Percentiles rank a stretch among this genome's conserved stretches.
Conservation (phyloP, 306 rosid species). For the Citrullus colocynthis region DNA sequence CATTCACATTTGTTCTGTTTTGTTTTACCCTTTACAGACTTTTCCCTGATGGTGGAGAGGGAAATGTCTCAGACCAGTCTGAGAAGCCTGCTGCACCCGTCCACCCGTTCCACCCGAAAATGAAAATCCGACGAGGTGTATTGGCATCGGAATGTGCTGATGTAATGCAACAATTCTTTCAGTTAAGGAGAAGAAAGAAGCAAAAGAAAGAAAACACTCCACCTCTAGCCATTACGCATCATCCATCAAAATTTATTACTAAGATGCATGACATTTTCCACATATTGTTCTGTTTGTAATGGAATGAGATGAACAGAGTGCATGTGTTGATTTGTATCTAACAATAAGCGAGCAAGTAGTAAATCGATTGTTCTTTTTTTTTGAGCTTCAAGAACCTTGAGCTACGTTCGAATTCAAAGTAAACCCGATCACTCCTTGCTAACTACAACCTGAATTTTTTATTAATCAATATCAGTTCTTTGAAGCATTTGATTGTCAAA, state of each 20-base stretch:
- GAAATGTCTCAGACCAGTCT: constrained; percentile 26
- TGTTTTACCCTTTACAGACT: constrained; percentile 30
- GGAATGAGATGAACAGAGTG: not conserved
- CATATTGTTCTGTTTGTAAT: constrained; percentile 52
- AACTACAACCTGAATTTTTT: not conserved
- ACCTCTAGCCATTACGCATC: constrained; percentile 24
- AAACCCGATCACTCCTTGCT: not conserved
- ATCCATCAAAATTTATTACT: constrained; percentile 47
- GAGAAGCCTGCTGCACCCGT: constrained; percentile 58
- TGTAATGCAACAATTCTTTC: constrained; percentile 89
- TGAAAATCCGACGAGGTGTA: constrained; percentile 60
- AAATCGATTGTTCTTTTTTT: not conserved
- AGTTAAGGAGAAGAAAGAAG: constrained; percentile 52
- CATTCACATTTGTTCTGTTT: not conserved
- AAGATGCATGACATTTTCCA: constrained; percentile 74
- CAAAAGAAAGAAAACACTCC: constrained; percentile 31
- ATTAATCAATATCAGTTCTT: not conserved
- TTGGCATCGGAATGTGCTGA: constrained; percentile 71
- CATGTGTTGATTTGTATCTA: not conserved
- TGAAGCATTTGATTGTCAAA: not conserved
- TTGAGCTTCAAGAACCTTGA: not conserved
- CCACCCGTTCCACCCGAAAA: constrained; percentile 92
- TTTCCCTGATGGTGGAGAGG: constrained; percentile 57
- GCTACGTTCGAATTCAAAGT: too few species aligned
- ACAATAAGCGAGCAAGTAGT: not conserved